These are phyloP conservation scores for Phytopythium oedochilum DNA, from an alignment of 352 stramenopile species.

Conservation along the genomic window DNA sequence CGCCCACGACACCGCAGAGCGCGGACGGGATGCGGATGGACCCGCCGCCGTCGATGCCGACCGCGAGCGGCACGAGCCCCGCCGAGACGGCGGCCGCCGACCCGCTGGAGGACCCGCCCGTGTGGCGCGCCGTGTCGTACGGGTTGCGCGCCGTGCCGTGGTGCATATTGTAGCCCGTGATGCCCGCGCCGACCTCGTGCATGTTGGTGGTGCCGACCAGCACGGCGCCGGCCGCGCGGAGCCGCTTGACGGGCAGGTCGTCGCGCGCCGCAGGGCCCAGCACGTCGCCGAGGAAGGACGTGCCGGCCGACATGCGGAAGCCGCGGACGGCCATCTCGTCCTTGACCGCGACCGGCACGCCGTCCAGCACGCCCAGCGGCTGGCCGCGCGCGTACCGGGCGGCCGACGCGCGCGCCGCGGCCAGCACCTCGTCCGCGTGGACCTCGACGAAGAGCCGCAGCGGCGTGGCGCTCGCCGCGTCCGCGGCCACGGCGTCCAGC, in stretches of 20 bases:
- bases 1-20: slow-evolving; percentile 85
- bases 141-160: slow-evolving; percentile 78
- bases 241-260: slow-evolving; percentile 43
- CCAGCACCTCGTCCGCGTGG: slow-evolving; percentile 64
- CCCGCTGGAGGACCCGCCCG: slow-evolving; percentile 89
- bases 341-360: slow-evolving; percentile 87
- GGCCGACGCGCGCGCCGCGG: slow-evolving; percentile 56
- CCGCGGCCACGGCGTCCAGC: slow-evolving; percentile 46
- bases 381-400: slow-evolving; percentile 63
- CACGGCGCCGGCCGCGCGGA: slow-evolving; percentile 73
- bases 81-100: slow-evolving; percentile 84
- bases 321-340: slow-evolving; percentile 79
- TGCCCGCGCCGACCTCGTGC: slow-evolving; percentile 77
- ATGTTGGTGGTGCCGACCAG: slow-evolving; percentile 90
- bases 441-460: slow-evolving; percentile 76
- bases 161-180: slow-evolving; percentile 80
- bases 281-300: slow-evolving; percentile 66
- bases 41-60: slow-evolving; percentile 87
- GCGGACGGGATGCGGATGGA: slow-evolving; percentile 88
- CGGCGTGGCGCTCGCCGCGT: slow-evolving; percentile 38
- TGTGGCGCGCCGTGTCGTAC: slow-evolving; percentile 80
- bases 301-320: slow-evolving; percentile 64
- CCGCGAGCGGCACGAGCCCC: slow-evolving; percentile 82
- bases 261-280: slow-evolving; percentile 37
- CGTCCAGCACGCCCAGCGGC: slow-evolving; percentile 77